Base-by-base conservation (phyloP, 2,329 filamentous ascomycete genomes). In the Leptographium flavum region DNA sequence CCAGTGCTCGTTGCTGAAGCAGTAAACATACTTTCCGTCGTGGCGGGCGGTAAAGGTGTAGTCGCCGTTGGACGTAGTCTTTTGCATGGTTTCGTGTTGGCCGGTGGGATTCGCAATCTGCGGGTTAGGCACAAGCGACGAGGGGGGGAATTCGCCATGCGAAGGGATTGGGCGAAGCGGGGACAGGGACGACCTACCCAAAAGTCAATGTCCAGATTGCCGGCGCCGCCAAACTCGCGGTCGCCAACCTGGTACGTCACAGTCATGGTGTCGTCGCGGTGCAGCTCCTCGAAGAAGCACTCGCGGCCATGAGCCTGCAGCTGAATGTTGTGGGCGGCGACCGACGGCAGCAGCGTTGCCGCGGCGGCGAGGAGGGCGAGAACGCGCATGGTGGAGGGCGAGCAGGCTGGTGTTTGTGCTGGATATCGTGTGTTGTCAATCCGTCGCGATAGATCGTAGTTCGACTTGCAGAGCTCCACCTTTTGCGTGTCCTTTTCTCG, bases 1-100 rank as follows among this genome's bases (percentile, higher is more conserved):
- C 87, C 90, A 98, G 64, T 92, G 83, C 71, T 96, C 90, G 67
- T 98, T 98, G 67, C 92, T 93, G 70, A 98, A 98, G 78, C 92
- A 98, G 78, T 98, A 98, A 47, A 76, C 71, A 69, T 84, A 95
- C 67, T 84, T 87, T 53, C 92, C 92, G 63, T 98, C 88, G 59
- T 79, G 68, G 56, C 74, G 70, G 43, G 92, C 88, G 33, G 79
- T 83, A 67, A 98, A 96, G 47, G 85, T 85, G 69, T 93, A 87
- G 65, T 96, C 90, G 60, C 92, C 92, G 56, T 84, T 88, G 51
- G 88, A 88, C 48, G 92, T 76, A 49, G 77, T 73, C 63, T 82
- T 83, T 60, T 93, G 78, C 65, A 86, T 82, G 58, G 84, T 73
- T 61, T 92, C 80, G 68, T 87, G 83, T 59, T 76, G 73, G 58